Base-by-base conservation (phyloP, 805 yeast genomes). In the Yamadazyma phyllophila region DNA sequence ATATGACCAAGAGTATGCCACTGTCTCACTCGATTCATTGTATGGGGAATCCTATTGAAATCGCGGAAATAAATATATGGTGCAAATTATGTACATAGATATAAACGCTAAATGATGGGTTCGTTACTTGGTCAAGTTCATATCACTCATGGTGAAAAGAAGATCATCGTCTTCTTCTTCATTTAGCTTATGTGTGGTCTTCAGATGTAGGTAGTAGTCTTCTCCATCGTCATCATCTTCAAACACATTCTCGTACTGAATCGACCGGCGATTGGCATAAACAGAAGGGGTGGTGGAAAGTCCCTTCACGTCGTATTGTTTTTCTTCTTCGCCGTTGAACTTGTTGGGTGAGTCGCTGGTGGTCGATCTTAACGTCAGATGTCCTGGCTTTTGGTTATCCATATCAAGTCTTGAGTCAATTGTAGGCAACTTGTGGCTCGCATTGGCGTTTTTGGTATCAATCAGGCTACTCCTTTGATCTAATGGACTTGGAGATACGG, bases 141-240 rank as follows among this genome's bases (percentile, higher is more conserved):
- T 83, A 56, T 83, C 89, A 58, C 88, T 83, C 89, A 82, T 83
- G 16, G 86, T 77, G 60, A 83, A 82, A 39, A 83, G 63, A 46
- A 84, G 64, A 42, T 83, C 88, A 50, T 82, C 88, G 45, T 83
- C 88, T 17, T 66, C 71, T 24, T 63, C 65, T 13, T 61, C 62
- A 20, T 48, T 47, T 9, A 34, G 16, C 20, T 42, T 43, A 4
- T 20, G 24, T 11, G 34, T 11, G 20, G 27, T 31, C 30, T 46
- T 50, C 39, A 40, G 20, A 33, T 50, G 54, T 24, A 54, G 45
- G 39, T 50, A 56, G 37, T 56, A 59, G 34, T 56, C 59, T 6
- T 80, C 85, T 4, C 80, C 85, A 27, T 80, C 83, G 32, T 76
- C 80, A 34, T 68, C 74, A 44, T 70, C 75, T 15, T 69, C 76